phyloP scores from a whole-genome alignment of 208 protist genomes.

The Balamuthia mandrillaris region DNA sequence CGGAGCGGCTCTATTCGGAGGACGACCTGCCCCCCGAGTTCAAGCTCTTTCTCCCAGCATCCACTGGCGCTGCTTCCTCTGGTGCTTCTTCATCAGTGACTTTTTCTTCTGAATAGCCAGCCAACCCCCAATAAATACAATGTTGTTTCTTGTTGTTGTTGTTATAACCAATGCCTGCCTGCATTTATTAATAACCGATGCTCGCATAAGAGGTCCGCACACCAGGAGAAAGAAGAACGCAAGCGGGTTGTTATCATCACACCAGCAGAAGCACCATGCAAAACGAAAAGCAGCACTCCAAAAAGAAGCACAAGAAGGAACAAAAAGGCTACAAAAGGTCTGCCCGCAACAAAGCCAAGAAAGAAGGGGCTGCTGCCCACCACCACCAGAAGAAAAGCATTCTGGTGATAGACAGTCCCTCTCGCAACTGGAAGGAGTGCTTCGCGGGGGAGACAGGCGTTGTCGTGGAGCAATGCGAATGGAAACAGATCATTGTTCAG shows the following conservation, averaged over 20 bases:
- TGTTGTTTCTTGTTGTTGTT: too few species aligned
- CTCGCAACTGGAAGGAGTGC: neutral
- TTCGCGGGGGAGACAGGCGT: neutral
- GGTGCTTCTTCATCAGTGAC: too few species aligned
- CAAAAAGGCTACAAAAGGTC: neutral
- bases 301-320: neutral
- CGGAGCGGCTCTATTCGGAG: conserved; percentile 97
- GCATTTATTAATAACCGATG: too few species aligned
- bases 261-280: too few species aligned
- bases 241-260: too few species aligned
- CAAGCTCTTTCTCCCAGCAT: conserved; percentile 53
- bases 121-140: too few species aligned
- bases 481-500: conserved; percentile 21
- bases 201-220: too few species aligned
- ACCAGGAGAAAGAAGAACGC: too few species aligned
- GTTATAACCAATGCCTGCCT: too few species aligned
- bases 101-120: too few species aligned
- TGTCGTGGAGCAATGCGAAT: conserved; percentile 13
- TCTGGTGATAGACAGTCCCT: neutral
- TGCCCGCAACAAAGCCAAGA: neutral
- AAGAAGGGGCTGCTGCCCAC: neutral
- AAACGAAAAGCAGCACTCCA: too few species aligned
- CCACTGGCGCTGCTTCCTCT: too few species aligned
- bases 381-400: neutral
- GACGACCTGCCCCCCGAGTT: conserved; percentile 99